phyloP scores from a whole-genome alignment of 331 rosid genomes.

The Spiraea crenata region DNA sequence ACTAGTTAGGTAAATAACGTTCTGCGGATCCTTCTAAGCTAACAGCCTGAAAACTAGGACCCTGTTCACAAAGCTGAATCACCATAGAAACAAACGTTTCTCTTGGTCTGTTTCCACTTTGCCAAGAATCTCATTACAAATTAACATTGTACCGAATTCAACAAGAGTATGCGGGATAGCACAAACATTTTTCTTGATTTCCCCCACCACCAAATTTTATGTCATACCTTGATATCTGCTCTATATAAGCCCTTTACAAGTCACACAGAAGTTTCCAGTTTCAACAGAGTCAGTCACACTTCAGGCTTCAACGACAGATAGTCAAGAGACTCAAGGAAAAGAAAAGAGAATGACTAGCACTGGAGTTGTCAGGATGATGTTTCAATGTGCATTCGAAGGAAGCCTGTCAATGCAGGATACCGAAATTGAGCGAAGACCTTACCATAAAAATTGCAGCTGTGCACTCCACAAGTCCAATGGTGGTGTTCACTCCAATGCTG shows the following conservation, averaged over 20 bases:
- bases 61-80: neutral
- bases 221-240: neutral
- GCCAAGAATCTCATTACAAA: neutral
- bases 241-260: neutral
- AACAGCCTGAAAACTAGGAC: neutral
- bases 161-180: conserved; percentile 7
- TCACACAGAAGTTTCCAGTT: neutral
- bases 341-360: conserved; percentile 25
- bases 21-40: conserved; percentile 9
- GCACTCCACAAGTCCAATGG: conserved; percentile 35
- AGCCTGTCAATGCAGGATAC: conserved; percentile 40
- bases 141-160: neutral
- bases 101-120: conserved; percentile 7
- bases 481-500: conserved; percentile 13
- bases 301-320: neutral
- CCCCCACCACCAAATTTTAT: neutral
- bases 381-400: conserved; percentile 41
- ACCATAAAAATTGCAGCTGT: conserved; percentile 56
- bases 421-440: conserved; percentile 48
- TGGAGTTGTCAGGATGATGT: conserved; percentile 36
- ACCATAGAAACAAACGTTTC: conserved; percentile 1
- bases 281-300: neutral
- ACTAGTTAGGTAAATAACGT: conserved; percentile 17
- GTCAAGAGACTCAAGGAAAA: neutral
- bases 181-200: conserved; percentile 3